A percentile compares a stretch with the other conserved stretches of the same genome.
These are phyloP conservation scores for Hypholoma sublateritium DNA, from an alignment of 768 basidiomycete species.

Conservation along the genomic window DNA sequence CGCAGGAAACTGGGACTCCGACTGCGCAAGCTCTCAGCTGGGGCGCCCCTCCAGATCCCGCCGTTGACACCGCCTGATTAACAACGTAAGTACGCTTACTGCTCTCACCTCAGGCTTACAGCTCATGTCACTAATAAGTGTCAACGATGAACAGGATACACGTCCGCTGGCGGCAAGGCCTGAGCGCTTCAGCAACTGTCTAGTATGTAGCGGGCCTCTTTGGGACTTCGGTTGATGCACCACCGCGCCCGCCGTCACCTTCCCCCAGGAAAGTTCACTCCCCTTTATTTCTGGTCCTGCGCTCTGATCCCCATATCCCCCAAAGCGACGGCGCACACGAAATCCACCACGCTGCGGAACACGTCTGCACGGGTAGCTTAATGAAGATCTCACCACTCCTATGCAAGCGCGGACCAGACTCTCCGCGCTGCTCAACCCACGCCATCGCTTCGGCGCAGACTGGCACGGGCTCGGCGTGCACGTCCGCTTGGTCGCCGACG, in stretches of 20 bases:
- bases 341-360: constrained; percentile 79
- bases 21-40: too few relatives aligned
- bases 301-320: constrained; percentile 9
- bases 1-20: constrained; percentile 90
- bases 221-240: constrained; percentile 90
- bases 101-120: constrained; percentile 1
- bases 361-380: constrained; percentile 96
- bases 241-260: constrained; percentile 61
- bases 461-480: constrained; percentile 90
- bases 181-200: constrained; percentile 86
- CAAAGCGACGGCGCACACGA: constrained; percentile 48
- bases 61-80: constrained; percentile 64
- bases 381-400: constrained; percentile 95
- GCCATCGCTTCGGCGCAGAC: constrained; percentile 83
- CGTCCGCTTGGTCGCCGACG: constrained; percentile 57
- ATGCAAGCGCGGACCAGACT: constrained; percentile 89
- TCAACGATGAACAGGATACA: constrained; percentile 50
- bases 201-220: constrained; percentile 94
- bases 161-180: constrained; percentile 77
- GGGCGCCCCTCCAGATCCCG: constrained; percentile 76
- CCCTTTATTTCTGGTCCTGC: constrained; percentile 43
- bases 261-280: constrained; percentile 59
- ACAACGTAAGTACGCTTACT: constrained; percentile 39
- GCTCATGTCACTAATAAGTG: too few relatives aligned
- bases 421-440: constrained; percentile 79